phyloP scores from a whole-genome alignment of 176 grass and related monocot species.

The Carex scoparia region DNA sequence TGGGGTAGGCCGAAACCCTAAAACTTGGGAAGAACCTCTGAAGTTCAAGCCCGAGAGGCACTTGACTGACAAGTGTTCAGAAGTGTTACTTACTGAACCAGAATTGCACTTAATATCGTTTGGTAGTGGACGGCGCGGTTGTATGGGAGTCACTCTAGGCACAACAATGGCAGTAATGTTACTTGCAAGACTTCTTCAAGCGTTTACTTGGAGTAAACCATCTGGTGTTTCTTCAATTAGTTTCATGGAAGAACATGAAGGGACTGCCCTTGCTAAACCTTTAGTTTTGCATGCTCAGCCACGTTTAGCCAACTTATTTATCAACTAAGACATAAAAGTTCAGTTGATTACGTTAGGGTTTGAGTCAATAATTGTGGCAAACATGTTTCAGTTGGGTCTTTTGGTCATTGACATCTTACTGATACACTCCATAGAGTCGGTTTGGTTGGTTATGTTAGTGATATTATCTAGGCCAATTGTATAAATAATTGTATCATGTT shows the following conservation, averaged over 20 bases:
- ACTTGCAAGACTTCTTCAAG: conserved; percentile 21
- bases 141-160: conserved; percentile 7
- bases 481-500: too few species aligned
- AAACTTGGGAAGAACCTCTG: conserved; percentile 28
- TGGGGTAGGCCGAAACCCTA: conserved; percentile 28
- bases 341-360: too few species aligned
- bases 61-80: neutral
- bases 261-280: neutral
- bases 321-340: too few species aligned
- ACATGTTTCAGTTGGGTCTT: too few species aligned
- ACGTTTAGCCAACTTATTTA: neutral
- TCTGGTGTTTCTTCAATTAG: neutral
- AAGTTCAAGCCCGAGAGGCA: conserved; percentile 27
- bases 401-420: too few species aligned
- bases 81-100: conserved; percentile 22
- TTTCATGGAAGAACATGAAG: conserved; percentile 11
- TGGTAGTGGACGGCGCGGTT: conserved; percentile 18
- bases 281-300: neutral
- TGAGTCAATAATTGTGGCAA: too few species aligned
- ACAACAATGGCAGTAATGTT: conserved; percentile 21
- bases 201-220: conserved; percentile 27
- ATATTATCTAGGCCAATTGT: too few species aligned
- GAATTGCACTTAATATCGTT: conserved; percentile 32
- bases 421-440: too few species aligned
- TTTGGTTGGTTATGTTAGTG: too few species aligned